These are phyloP conservation scores for Leptosphaerulina australis DNA, from an alignment of 2,329 filamentous ascomycete genomes.

Conservation along the genomic window DNA sequence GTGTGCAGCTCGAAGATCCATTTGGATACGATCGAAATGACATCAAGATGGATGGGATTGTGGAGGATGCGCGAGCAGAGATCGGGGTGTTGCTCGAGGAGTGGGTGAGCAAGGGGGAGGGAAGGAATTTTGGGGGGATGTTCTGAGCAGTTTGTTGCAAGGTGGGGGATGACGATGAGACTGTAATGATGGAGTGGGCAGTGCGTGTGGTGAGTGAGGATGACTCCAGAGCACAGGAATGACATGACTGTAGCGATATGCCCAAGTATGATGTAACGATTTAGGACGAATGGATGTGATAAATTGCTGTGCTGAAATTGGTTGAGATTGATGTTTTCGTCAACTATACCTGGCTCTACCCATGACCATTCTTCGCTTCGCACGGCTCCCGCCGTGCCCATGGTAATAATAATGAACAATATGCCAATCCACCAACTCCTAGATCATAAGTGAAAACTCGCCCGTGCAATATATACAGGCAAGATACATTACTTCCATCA, in stretches of 20 bases:
- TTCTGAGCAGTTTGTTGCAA: constrained; percentile 26
- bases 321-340: not conserved
- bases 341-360: not conserved
- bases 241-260: not conserved
- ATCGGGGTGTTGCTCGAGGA: constrained; percentile 63
- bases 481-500: constrained; percentile 1
- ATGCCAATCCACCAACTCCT: constrained; percentile 1
- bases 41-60: constrained; percentile 71
- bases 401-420: constrained; percentile 2
- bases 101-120: constrained; percentile 56
- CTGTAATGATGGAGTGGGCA: too few relatives aligned
- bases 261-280: too few relatives aligned
- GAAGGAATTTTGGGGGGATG: constrained; percentile 41
- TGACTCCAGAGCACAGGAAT: too few relatives aligned
- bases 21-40: constrained; percentile 70
- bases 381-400: not conserved
- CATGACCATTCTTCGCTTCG: not conserved
- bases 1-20: constrained; percentile 67
- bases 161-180: not conserved
- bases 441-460: constrained; percentile 3
- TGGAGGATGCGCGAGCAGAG: constrained; percentile 65
- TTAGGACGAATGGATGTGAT: too few relatives aligned
- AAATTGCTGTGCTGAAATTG: too few relatives aligned
- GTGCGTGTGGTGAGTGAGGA: too few relatives aligned
- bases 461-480: constrained; percentile 1